Conservation (phyloP, 306 rosid species). For the Prinsepia uniflora region DNA sequence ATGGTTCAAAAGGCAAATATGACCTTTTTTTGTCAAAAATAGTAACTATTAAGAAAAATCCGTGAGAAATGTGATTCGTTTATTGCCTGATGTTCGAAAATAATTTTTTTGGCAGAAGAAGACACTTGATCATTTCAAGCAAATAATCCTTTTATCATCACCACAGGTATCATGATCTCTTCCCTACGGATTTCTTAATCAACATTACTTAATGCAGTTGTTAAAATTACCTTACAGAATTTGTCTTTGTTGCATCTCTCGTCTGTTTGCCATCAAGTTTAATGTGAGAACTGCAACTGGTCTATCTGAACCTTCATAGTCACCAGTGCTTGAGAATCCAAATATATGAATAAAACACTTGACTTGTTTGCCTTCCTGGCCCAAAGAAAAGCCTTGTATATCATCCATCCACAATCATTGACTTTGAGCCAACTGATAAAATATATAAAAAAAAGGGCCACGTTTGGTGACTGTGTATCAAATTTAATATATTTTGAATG, state of each 20-base stretch:
- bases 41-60: neutral
- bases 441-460: neutral
- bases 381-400: neutral
- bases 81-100: constrained; percentile 24
- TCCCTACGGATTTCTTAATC: neutral
- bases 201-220: neutral
- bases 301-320: neutral
- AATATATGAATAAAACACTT: neutral
- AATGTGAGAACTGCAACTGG: neutral
- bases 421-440: neutral
- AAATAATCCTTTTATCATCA: constrained; percentile 78
- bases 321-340: neutral
- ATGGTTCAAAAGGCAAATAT: neutral
- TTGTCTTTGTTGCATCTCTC: neutral
- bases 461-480: too few relatives aligned
- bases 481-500: too few relatives aligned
- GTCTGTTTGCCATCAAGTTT: neutral
- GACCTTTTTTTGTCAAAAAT: neutral
- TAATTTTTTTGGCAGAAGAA: constrained; percentile 54
- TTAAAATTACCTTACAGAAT: neutral
- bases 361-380: neutral
- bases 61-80: neutral
- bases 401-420: neutral
- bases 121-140: constrained; percentile 75
- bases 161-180: constrained; percentile 68